phyloP scores from a whole-genome alignment of 73 alveolate genomes.

The Diophrys sp. region DNA sequence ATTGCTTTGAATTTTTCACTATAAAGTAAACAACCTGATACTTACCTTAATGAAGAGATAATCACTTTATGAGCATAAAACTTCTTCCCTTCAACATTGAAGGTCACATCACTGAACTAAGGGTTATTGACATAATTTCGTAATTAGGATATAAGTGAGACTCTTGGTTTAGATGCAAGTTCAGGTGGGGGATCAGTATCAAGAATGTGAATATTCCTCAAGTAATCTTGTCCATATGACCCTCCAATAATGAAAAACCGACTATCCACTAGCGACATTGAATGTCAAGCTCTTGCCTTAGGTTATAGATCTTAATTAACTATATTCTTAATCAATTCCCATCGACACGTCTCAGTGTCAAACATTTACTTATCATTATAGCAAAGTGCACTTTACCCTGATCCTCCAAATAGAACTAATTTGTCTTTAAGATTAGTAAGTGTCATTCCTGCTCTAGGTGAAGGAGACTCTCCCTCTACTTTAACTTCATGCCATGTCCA shows the following conservation, averaged over 20 bases:
- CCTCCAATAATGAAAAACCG: slow-evolving; percentile 77
- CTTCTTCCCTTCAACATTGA: slow-evolving; percentile 60
- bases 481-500: slow-evolving; percentile 54
- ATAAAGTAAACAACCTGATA: slow-evolving; percentile 36
- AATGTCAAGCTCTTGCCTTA: slow-evolving; percentile 86
- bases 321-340: slow-evolving; percentile 51
- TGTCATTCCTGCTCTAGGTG: slow-evolving; percentile 89
- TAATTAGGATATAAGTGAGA: slow-evolving; percentile 26
- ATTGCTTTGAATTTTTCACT: slow-evolving; percentile 54
- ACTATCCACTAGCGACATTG: slow-evolving; percentile 61
- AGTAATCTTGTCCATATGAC: slow-evolving; percentile 71
- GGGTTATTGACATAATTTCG: slow-evolving; percentile 52
- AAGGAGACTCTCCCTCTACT: slow-evolving; percentile 60
- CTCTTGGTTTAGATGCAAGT: slow-evolving; percentile 10
- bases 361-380: slow-evolving; percentile 66
- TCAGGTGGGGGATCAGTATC: slow-evolving; percentile 83
- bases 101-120: slow-evolving; percentile 64
- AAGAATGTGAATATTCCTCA: slow-evolving; percentile 55
- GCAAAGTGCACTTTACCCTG: slow-evolving; percentile 84
- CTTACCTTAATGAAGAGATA: slow-evolving; percentile 56
- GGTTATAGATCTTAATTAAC: slow-evolving; percentile 46
- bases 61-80: slow-evolving; percentile 82
- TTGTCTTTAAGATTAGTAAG: slow-evolving; percentile 65
- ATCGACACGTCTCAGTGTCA: slow-evolving; percentile 58
- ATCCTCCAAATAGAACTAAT: slow-evolving; percentile 78